Conservation (phyloP, 441 rosid species). For the Pelargonium citronellum region DNA sequence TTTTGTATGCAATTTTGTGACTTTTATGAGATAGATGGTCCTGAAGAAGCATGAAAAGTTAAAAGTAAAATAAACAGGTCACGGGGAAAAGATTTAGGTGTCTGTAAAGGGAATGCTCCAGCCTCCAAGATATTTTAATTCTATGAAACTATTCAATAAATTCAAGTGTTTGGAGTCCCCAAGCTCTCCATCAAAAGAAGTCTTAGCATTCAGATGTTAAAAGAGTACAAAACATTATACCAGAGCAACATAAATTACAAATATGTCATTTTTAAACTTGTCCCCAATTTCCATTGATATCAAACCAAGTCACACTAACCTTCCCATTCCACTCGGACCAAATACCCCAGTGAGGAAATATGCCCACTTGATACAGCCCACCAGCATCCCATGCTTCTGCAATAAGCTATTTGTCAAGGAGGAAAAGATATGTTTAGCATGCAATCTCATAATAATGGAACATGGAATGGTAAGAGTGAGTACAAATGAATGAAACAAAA, state of each 20-base stretch:
- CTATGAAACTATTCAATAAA: not conserved
- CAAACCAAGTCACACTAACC: slow-evolving; percentile 38
- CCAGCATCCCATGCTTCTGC: slow-evolving; percentile 99
- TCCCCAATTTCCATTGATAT: not conserved
- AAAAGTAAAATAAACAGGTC: not conserved
- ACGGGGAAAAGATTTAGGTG: not conserved
- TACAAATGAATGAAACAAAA: slow-evolving; percentile 18
- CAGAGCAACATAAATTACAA: not conserved
- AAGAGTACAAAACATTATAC: too few species aligned
- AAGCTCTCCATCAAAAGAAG: not conserved
- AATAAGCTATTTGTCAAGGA: slow-evolving; percentile 54
- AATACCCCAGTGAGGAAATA: slow-evolving; percentile 88
- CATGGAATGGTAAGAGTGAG: not conserved
- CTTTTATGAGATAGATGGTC: slow-evolving; percentile 6
- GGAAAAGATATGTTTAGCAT: slow-evolving; percentile 6
- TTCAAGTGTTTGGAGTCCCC: not conserved
- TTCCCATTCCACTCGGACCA: slow-evolving; percentile 99
- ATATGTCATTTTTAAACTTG: not conserved
- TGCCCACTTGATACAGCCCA: slow-evolving; percentile 95
- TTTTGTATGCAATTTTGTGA: not conserved
- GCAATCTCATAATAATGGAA: slow-evolving; percentile 9
- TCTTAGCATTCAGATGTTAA: not conserved
- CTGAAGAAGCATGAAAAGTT: slow-evolving; percentile 3
- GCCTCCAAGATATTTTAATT: not conserved
- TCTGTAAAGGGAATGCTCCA: not conserved